A percentile compares a stretch with the other conserved stretches of the same genome.
Evolutionary conservation across 2,329 filamentous ascomycete species (phyloP).

Genomic region (Colletotrichum truncatum): DNA sequence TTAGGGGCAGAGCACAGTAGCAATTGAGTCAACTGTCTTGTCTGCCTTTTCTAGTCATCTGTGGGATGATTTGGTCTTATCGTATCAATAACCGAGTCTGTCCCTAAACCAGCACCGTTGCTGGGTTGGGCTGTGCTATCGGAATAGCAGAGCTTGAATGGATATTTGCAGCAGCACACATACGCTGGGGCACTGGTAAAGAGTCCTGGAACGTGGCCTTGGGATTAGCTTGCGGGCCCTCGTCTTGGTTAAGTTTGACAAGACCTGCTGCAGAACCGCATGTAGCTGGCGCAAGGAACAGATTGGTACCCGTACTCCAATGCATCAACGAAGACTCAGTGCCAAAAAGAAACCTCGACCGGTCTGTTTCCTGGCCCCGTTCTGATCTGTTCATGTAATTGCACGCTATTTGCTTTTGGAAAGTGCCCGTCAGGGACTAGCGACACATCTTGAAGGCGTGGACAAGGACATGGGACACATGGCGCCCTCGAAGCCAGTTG

Average conservation of each 20-base stretch:
- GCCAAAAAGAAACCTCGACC: neutral
- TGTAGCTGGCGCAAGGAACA: neutral
- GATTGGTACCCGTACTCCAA: neutral
- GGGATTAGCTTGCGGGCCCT: slow-evolving; percentile 5
- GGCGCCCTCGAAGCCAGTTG: neutral
- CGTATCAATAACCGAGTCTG: no score
- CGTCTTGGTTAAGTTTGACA: neutral
- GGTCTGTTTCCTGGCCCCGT: neutral
- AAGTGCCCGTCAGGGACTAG: neutral
- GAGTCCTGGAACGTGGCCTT: neutral
- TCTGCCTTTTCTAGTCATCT: no score
- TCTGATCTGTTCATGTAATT: neutral
- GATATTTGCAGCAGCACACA: neutral
- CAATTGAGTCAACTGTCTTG: no score
- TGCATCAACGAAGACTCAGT: no score
- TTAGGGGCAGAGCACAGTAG: no score
- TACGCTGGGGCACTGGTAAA: neutral
- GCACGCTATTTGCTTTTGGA: neutral
- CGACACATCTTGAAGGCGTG: neutral
- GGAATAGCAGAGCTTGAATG: no score
- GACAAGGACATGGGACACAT: neutral
- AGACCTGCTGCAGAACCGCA: neutral
- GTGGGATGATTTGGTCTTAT: no score
- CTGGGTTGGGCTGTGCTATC: no score
- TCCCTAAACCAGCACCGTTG: no score